Base-by-base conservation (phyloP, 805 yeast genomes). In the Candida nemodendra region DNA sequence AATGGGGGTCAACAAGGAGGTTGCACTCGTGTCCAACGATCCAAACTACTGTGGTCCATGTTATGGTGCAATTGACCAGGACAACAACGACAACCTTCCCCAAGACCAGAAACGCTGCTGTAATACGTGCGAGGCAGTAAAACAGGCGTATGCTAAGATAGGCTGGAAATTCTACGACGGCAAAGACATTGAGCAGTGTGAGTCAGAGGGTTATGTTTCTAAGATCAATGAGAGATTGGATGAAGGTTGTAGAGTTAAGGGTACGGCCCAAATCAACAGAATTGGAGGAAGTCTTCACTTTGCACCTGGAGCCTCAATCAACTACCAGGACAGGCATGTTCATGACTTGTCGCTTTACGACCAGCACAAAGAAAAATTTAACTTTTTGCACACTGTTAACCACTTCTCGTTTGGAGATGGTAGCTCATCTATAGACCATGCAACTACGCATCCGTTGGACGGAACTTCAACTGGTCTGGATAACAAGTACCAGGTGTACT, bases 141-240 rank as follows among this genome's bases (percentile, higher is more conserved):
- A 78, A 47, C 61, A 69, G 47, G 96, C 96, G 0, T 93, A 91
- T 58, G 81, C 84, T 15, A 72, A 71, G 12, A 72, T 67, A 13
- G 81, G 78, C 24, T 93, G 98, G 98, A 90, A 84, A 3, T 91
- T 93, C 62, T 84, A 68, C 52, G 98, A 91, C 59, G 98, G 98
- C 41, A 68, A 74, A 38, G 79, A 85, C 42, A 79, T 93, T 42
- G 87, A 79, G 45, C 98, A 91, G 64, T 91, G 99, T 72, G 96
- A 87, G 57, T 68, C 67, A 11, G 96, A 88, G 60, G 93, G 95
- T 5, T 89, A 86, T 59, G 95, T 87, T 18, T 54, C 67, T n/a
- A 69, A 65, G 29, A 61, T 90, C 36, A 71, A 68, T 34, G 73
- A 70, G 12, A 72, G 82, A 51, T 65, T 86, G 36, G 57, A 70